Base-by-base conservation (phyloP, 1,284 basidiomycete species). In the Gymnopus androsaceus region DNA sequence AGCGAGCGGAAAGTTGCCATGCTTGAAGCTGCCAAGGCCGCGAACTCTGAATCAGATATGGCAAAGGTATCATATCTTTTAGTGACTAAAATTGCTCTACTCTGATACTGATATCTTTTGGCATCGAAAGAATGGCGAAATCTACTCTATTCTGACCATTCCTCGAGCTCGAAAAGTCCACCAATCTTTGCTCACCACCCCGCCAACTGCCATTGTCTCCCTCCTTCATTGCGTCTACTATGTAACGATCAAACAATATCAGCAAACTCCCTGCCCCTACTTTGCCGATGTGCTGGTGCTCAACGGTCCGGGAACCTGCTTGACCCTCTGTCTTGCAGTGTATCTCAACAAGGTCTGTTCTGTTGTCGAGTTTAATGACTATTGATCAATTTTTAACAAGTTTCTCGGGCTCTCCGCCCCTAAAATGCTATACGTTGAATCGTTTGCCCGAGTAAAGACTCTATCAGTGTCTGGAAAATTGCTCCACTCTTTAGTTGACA, bases 291-390 rank as follows among this genome's bases (percentile, higher is more conserved):
- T 94, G 23, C 75, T 99, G 25, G 72, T 99, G 51, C 72, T 99
- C 41, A 99, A 99, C 70, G 97, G 97, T 5, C 97, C 97, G 0
- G 97, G 95, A 8, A 98, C 96, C 3, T 96, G 93, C 67, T 85
- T 96, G 31, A 78, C 90, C 2, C 78, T 99, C 15, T 92, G 89
- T 51, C 59, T 83, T 5, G 85, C 91, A 0, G 79, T 85, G 12
- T 90, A 88, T 66, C 62, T 94, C 25, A 87, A 90, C 58, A 82
- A 86, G 69, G 96, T 95, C 64, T 66, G 89, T 41, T 28, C 12
- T 36, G 9, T 36, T 12, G 14, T 30, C 49, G 25, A 41, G 46
- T 54, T 54, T 48, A 57, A 23, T 34, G 53, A 56, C 30, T 57
- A 36, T 41, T 47, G 49, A 40, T 45, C n/a, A 48, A 55, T 37